These are phyloP conservation scores for Prunus mongolica DNA, from an alignment of 306 rosid species.

Conservation along the genomic window DNA sequence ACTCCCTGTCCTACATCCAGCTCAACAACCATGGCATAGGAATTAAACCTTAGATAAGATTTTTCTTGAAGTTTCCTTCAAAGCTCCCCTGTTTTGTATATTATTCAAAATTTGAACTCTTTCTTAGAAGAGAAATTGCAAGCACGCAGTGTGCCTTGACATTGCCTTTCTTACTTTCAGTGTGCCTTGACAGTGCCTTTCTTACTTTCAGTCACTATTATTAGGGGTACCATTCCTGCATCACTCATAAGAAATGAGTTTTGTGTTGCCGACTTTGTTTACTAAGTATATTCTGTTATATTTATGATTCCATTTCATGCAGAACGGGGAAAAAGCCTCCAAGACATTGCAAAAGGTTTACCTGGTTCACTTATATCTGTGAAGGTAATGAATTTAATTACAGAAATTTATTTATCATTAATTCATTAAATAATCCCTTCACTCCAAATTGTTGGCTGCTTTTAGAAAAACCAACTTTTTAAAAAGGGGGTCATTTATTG, in stretches of 20 bases:
- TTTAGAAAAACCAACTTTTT: not conserved
- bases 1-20: too few relatives aligned
- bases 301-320: slow-evolving; percentile 25
- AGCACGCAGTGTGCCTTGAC: not conserved
- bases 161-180: not conserved
- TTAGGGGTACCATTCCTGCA: not conserved
- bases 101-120: not conserved
- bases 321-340: slow-evolving; percentile 61
- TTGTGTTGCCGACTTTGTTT: not conserved
- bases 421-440: not conserved
- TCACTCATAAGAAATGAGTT: not conserved
- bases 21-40: not conserved
- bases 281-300: not conserved
- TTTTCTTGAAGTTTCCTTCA: not conserved
- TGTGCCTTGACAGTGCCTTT: not conserved
- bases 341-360: slow-evolving; percentile 62
- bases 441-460: not conserved
- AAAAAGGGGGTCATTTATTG: not conserved
- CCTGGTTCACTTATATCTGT: slow-evolving; percentile 49
- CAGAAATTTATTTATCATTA: not conserved
- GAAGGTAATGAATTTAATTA: slow-evolving; percentile 48
- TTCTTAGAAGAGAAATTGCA: not conserved
- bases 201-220: not conserved
- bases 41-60: not conserved
- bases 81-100: not conserved